Base-by-base conservation (phyloP, 202 grass and related monocot species). In the Eragrostis tef region DNA sequence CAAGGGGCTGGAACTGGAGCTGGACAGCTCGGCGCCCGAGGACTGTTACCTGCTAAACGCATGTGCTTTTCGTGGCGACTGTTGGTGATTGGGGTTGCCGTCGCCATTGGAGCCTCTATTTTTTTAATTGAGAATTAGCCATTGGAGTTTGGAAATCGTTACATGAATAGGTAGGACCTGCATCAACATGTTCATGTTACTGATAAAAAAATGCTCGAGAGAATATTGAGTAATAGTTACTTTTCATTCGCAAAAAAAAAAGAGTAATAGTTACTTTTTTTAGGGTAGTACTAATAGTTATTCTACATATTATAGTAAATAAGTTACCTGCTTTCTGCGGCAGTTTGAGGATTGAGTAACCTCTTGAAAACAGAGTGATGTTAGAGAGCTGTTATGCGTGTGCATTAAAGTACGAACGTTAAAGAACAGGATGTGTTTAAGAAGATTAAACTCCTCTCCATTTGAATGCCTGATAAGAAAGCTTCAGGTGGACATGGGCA, bases 21-120 rank as follows among this genome's bases (percentile, higher is more conserved):
- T 61, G 42, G 80, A 84, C 80, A 68, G 60, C 75, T 72, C 24
- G 29, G 53, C 75, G 34, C 20, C 36, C 67, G 20, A 47, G n/a
- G 6, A 36, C 50, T 77, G 73, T 29, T 57, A 70, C 17, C 29
- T 1, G 16, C 16, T 53, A 71, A 64, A 54, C 19, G 25, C 77
- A 59, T 83, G 80, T 84, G 81, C 75, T 26, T 3, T 17, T 64
- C 45, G 70, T 74, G 34, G 66, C 73, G 9, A 8, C 13, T 9
- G 6, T 62, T 50, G 15, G 74, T 56, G 21, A 48, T 39, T 9
- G 6, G 50, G 6, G 7, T 19, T 21, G 2, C 13, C 5, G 57
- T 14, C 1, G 9, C 34, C 0, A 6, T 64, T n/a, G n/a, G 9
- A 73, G 15, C 11, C 31, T 31, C 3, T 31, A 31, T 31, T 31